Base-by-base conservation (phyloP, 163 green algal species). In the Trebouxiophyceae sp. region DNA sequence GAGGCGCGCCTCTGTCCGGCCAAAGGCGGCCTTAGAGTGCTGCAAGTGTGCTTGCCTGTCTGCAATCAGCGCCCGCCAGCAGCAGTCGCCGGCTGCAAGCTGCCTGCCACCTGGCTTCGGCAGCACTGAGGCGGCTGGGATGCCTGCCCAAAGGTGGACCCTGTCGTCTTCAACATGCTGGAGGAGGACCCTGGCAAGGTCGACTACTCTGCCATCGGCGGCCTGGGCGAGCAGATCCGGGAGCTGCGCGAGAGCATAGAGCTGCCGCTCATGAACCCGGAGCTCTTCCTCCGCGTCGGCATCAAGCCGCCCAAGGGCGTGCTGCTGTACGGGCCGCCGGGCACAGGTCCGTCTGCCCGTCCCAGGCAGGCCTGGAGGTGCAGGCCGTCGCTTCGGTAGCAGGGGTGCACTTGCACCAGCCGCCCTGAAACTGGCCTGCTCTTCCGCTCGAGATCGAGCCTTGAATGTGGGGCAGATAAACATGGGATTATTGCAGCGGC, bases 111-210 rank as follows among this genome's bases (percentile, higher is more conserved):
- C 2, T 61, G 28, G 34, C n/a, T 32, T 5, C 3, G 23, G 54
- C 54, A 59, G 54, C 54, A 2, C 45, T 1, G 23, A 26, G 20
- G 22, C 20, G 45, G 45, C 45, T 54, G 45, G 20, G 44, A 19
- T 65, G 8, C n/a, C 6, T 65, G 54, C 6, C 7, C 57, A 16
- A 77, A 95, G 88, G 88, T 97, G 24, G 95, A 99, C 78, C 95
- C 95, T 0, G 80, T 97, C 55, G 95, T 99, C 67, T 96, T 95
- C 83, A 99, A 98, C 83, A 99, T 99, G 95, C 81, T 97, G 26
- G 68, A 83, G 54, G 95, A 99, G 77, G 91, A 97, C 70, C 91
- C 95, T 0, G 94, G 94, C 56, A 91, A 95, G 66, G 93, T 99
- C 50, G 93, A 97, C 78, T 99, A 99, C 80, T 90, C 77, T 33